phyloP scores from a whole-genome alignment of 768 basidiomycete species.

The Auriscalpium vulgare region DNA sequence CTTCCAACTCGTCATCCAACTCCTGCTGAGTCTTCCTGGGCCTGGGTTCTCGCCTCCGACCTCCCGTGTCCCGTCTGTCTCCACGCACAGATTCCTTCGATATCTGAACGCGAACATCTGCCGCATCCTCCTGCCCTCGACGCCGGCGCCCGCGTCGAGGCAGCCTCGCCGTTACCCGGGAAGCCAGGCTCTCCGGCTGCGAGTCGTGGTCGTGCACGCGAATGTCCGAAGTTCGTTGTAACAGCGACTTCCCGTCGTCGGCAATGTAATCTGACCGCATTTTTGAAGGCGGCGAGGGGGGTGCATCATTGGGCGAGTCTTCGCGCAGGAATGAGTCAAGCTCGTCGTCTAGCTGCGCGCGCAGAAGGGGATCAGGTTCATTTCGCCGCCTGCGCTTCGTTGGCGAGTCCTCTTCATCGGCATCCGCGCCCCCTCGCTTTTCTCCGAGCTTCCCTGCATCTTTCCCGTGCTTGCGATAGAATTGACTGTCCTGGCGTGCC shows the following conservation, averaged over 20 bases:
- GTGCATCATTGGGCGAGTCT: constrained; percentile 22
- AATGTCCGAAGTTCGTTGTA: constrained; percentile 47
- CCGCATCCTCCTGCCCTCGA: constrained; percentile 13
- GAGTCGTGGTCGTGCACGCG: constrained; percentile 29
- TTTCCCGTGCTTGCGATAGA: constrained; percentile 69
- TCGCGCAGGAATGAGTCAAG: constrained; percentile 61
- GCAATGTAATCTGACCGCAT: constrained; percentile 63
- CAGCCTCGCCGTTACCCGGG: constrained; percentile 38
- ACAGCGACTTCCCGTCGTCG: constrained; percentile 39
- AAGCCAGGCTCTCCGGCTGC: constrained; percentile 25
- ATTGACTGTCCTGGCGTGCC: constrained; percentile 64
- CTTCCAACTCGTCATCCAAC: constrained; percentile 77
- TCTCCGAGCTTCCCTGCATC: constrained; percentile 48
- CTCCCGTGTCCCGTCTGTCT: constrained; percentile 13
- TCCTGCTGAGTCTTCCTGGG: constrained; percentile 62
- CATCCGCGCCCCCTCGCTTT: constrained; percentile 25
- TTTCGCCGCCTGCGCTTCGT: constrained; percentile 28
- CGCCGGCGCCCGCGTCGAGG: constrained; percentile 33
- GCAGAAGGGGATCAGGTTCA: constrained; percentile 28
- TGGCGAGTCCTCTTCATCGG: constrained; percentile 10
- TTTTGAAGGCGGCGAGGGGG: constrained; percentile 41
- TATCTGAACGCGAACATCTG: too few relatives aligned
- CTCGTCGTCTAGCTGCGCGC: constrained; percentile 52
- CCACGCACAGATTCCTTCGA: constrained; percentile 1
- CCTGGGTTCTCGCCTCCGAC: constrained; percentile 27